Conservation (phyloP, 2,329 filamentous ascomycete genomes). For the Fusarium algeriense region DNA sequence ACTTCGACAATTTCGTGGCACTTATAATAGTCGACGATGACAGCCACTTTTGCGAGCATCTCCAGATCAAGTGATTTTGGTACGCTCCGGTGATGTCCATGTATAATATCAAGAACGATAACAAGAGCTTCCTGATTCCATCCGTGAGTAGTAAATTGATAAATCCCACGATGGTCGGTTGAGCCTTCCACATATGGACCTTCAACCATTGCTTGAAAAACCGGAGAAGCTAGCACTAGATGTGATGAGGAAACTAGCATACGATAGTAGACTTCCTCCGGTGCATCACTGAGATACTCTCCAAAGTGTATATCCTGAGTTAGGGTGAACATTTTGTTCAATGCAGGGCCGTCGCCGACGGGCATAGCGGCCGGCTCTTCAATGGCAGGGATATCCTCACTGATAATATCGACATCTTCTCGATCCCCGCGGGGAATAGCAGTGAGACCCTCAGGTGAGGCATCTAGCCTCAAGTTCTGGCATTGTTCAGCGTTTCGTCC, state of each 20-base stretch:
- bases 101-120: background rate
- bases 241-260: background rate
- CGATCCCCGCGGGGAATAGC: no score
- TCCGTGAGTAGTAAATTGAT: background rate
- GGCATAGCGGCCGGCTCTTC: no score
- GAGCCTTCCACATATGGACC: background rate
- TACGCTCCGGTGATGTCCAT: background rate
- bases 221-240: background rate
- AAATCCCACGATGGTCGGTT: background rate
- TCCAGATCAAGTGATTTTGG: background rate
- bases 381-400: no score
- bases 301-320: no score
- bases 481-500: no score
- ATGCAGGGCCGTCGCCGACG: background rate
- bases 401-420: no score
- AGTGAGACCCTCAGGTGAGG: no score
- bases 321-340: no score
- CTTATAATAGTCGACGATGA: background rate
- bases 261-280: no score
- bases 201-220: background rate
- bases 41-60: background rate
- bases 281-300: no score
- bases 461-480: no score
- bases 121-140: background rate
- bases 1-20: background rate